Evolutionary conservation across 2,329 filamentous ascomycete genomes (phyloP).

Genomic region (Geosmithia flava): DNA sequence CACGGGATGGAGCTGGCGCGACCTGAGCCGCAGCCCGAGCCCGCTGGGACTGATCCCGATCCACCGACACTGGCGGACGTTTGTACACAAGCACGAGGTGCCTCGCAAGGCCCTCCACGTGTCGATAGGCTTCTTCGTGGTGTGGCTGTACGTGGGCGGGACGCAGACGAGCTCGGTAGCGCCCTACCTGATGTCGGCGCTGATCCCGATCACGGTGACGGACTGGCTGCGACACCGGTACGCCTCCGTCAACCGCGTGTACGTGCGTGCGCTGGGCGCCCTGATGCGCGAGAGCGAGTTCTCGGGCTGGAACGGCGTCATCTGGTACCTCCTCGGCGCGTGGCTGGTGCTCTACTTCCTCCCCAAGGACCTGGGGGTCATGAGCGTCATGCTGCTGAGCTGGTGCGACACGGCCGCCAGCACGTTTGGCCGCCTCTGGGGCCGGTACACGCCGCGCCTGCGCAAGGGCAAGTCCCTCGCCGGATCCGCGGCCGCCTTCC

Average conservation of each 20-base stretch:
- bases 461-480: constrained; percentile 84
- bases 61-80: constrained; percentile 78
- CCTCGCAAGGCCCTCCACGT: constrained; percentile 88
- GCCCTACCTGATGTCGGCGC: constrained; percentile 66
- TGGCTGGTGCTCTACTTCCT: constrained; percentile 79
- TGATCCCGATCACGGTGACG: constrained; percentile 72
- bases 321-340: constrained; percentile 87
- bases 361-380: constrained; percentile 85
- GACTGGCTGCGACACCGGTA: constrained; percentile 79
- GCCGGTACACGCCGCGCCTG: constrained; percentile 76
- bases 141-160: constrained; percentile 73
- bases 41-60: constrained; percentile 92
- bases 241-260: constrained; percentile 71
- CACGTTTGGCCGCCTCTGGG: constrained; percentile 84
- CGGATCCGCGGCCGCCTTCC: constrained; percentile 72
- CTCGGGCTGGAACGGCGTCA: constrained; percentile 87
- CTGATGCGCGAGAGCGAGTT: constrained; percentile 97
- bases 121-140: constrained; percentile 88
- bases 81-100: constrained; percentile 95
- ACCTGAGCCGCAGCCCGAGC: constrained; percentile 82
- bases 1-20: constrained; percentile 65
- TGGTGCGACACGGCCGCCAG: constrained; percentile 98
- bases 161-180: constrained; percentile 68
- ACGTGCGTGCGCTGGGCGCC: constrained; percentile 73
- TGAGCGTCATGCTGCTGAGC: constrained; percentile 79